These are phyloP conservation scores for Chaetomium sp. DNA, from an alignment of 2,329 filamentous ascomycete genomes.

Conservation along the genomic window DNA sequence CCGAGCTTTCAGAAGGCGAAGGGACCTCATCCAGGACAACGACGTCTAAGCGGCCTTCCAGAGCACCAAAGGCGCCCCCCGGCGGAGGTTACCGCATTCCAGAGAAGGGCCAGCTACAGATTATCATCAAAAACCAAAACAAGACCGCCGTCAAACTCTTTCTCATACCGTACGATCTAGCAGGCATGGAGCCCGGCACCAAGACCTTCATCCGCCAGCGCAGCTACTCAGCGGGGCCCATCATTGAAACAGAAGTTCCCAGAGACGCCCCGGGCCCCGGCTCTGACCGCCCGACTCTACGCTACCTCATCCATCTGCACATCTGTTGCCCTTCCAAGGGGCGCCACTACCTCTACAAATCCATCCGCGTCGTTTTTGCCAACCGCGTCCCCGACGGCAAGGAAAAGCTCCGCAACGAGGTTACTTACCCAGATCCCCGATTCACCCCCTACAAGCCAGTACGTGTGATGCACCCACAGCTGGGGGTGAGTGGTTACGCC, in stretches of 20 bases:
- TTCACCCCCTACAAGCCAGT: conserved; percentile 81
- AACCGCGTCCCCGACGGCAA: conserved; percentile 95
- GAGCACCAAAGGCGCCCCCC: conserved; percentile 62
- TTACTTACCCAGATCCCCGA: conserved; percentile 82
- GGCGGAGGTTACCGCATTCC: conserved; percentile 94
- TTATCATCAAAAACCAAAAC: conserved; percentile 97
- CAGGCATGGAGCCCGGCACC: conserved; percentile 88
- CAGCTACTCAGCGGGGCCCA: conserved; percentile 84
- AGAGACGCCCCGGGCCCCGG: conserved; percentile 31
- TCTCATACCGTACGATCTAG: conserved; percentile 86
- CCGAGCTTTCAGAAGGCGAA: conserved; percentile 26
- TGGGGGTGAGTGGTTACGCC: neutral
- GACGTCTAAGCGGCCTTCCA: conserved; percentile 57
- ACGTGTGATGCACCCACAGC: conserved; percentile 51
- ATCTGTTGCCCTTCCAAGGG: conserved; percentile 86
- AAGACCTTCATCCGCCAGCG: conserved; percentile 96
- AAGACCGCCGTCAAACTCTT: conserved; percentile 98
- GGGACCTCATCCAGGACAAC: conserved; percentile 33
- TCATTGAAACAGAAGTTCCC: conserved; percentile 65
- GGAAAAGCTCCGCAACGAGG: conserved; percentile 86
- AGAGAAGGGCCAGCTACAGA: conserved; percentile 89
- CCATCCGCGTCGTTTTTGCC: conserved; percentile 91
- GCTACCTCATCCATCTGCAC: conserved; percentile 90
- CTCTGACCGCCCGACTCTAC: conserved; percentile 68
- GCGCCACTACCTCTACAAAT: conserved; percentile 88